Conservation (phyloP, 306 rosid species). For the Calophaca sinica region DNA sequence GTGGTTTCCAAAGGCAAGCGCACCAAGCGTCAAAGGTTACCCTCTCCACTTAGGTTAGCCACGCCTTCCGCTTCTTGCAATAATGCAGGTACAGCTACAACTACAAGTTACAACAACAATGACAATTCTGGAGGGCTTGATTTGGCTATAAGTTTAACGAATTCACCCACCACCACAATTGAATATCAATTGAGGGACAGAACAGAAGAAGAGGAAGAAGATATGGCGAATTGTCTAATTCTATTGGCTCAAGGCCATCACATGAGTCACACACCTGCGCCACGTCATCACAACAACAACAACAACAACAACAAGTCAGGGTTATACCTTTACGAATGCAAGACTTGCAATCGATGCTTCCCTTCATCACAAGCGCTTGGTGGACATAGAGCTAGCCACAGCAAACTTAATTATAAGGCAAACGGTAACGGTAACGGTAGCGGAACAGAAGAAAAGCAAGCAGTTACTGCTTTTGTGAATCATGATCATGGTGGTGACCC, state of each 20-base stretch:
- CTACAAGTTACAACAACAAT: background rate
- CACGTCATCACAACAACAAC: background rate
- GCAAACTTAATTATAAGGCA: slow-evolving; percentile 54
- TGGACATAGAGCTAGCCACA: slow-evolving; percentile 94
- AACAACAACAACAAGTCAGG: background rate
- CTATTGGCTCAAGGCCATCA: slow-evolving; percentile 70
- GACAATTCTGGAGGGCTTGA: slow-evolving; percentile 34
- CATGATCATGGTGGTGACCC: slow-evolving; percentile 22
- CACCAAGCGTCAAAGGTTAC: slow-evolving; percentile 68
- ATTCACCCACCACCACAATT: no score
- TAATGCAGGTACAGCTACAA: slow-evolving; percentile 16
- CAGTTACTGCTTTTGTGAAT: slow-evolving; percentile 5
- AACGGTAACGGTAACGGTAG: background rate
- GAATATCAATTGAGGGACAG: no score
- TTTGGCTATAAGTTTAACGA: background rate
- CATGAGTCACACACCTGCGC: background rate
- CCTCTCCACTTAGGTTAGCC: slow-evolving; percentile 54
- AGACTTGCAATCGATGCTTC: slow-evolving; percentile 80
- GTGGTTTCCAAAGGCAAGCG: slow-evolving; percentile 63
- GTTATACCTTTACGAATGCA: slow-evolving; percentile 58
- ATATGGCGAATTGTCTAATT: slow-evolving; percentile 87
- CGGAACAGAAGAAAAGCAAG: slow-evolving; percentile 32
- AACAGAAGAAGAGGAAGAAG: slow-evolving; percentile 58
- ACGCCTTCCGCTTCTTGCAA: slow-evolving; percentile 51
- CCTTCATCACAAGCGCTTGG: slow-evolving; percentile 93